Conservation (phyloP, 208 protist genomes). For the Acanthamoeba culbertsoni region DNA sequence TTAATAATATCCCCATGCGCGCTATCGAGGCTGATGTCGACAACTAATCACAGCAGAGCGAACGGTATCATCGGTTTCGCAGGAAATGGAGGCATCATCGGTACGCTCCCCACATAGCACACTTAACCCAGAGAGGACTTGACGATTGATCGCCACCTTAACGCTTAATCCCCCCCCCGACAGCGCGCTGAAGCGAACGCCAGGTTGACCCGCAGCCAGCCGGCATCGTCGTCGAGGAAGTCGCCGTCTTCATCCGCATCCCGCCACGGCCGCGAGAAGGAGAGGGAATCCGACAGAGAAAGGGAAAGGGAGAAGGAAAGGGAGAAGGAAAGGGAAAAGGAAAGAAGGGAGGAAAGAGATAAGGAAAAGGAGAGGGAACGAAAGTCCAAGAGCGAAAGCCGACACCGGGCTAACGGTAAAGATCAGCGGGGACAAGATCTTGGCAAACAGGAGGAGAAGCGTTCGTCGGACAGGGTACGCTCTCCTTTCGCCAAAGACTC, state of each 20-base stretch:
- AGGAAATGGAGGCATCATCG: background rate
- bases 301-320: background rate
- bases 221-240: background rate
- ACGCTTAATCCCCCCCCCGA: background rate
- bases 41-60: too few species aligned
- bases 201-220: background rate
- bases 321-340: slow-evolving; percentile 4
- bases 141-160: background rate
- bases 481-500: background rate
- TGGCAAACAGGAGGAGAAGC: background rate
- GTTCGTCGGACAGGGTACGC: background rate
- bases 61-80: background rate
- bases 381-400: background rate
- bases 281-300: background rate
- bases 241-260: background rate
- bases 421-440: background rate
- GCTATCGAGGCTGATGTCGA: too few species aligned
- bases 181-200: background rate
- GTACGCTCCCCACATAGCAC: background rate
- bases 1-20: too few species aligned
- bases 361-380: background rate
- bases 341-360: background rate
- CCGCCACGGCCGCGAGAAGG: background rate
- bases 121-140: background rate
- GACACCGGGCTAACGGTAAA: background rate